Base-by-base conservation (phyloP, 2,329 filamentous ascomycete genomes). In the Clarireedia sp. region DNA sequence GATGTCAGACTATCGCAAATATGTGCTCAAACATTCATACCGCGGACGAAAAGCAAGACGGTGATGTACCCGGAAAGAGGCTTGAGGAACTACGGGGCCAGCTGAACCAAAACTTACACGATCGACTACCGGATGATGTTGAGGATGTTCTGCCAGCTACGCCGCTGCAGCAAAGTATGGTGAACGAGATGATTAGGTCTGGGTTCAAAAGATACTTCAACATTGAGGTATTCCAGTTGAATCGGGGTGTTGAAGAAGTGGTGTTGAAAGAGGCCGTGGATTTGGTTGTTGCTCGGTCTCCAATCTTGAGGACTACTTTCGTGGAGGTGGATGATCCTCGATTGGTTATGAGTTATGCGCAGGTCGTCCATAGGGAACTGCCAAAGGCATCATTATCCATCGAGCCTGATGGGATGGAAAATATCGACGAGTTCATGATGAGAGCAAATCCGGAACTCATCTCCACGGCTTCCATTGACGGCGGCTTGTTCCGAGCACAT, bases 161-260 rank as follows among this genome's bases (percentile, higher is more conserved):
- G 0, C 85, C 90, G 6, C 75, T 95, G 5, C 91, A 97, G 70
- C 90, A 96, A 68, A 85, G 86, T 1, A 90, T 96, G 83, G 73
- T 95, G 2, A 83, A 85, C 0, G 87, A 89, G 58, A 95, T 95
- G 87, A 61, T 90, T 0, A 76, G 81, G 16, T 94, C 90, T 0
- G 75, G 81, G 3, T 92, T 87, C 62, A 73, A 76, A 10, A 79
- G 83, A 60, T 97, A 97, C 67, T 95, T 90, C 73, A 96, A 95
- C 59, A 85, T 94, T 56, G 88, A 96, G 63, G 71, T 92, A 2
- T 73, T 95, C 21, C 78, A 83, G 59, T 61, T 96, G 2, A 66
- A 71, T 0, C 60, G 73, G 0, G 68, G 71, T 0, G 74, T 84
- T 1, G 77, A 95, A 62, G 38, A 84, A 0, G 60, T 71, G 0